phyloP scores from a whole-genome alignment of 768 basidiomycete genomes.

The Tubosaeta brunneosetosa region DNA sequence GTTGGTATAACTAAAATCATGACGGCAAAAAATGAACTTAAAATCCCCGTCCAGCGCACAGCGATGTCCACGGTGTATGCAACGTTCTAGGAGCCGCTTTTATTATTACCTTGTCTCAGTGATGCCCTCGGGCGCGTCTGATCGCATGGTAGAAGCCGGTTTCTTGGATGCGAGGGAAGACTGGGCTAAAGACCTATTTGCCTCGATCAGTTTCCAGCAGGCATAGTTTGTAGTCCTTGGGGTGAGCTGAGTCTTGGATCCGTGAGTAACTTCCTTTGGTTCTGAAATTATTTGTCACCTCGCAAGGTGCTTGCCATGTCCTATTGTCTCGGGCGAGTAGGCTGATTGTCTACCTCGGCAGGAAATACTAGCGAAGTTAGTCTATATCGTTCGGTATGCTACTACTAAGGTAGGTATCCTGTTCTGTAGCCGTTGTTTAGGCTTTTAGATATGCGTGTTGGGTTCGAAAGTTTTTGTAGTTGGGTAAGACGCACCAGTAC shows the following conservation, averaged over 20 bases:
- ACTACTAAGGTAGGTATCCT: conserved; percentile 35
- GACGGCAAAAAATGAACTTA: too few species aligned
- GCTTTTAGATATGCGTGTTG: not conserved
- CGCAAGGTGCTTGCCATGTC: conserved; percentile 28
- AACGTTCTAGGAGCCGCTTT: not conserved
- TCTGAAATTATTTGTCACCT: too few species aligned
- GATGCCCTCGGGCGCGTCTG: conserved; percentile 3
- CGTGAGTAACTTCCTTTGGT: not conserved
- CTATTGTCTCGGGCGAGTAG: conserved; percentile 33
- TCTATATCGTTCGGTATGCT: conserved; percentile 35
- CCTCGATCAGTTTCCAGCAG: conserved; percentile 23
- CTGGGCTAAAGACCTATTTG: not conserved
- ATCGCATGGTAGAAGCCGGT: not conserved
- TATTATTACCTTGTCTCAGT: not conserved
- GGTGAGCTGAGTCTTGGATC: conserved; percentile 6
- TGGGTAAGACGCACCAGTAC: conserved; percentile 47
- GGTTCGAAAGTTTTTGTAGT: conserved; percentile 11
- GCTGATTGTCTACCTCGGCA: not conserved
- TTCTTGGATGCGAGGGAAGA: not conserved
- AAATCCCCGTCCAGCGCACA: too few species aligned
- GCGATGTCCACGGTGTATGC: too few species aligned
- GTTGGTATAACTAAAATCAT: too few species aligned
- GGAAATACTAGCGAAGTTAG: conserved; percentile 29
- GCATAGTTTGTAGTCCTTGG: conserved; percentile 17
- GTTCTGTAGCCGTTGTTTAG: conserved; percentile 24